Conservation (phyloP, 768 basidiomycete genomes). For the Rhodotorula toruloides region DNA sequence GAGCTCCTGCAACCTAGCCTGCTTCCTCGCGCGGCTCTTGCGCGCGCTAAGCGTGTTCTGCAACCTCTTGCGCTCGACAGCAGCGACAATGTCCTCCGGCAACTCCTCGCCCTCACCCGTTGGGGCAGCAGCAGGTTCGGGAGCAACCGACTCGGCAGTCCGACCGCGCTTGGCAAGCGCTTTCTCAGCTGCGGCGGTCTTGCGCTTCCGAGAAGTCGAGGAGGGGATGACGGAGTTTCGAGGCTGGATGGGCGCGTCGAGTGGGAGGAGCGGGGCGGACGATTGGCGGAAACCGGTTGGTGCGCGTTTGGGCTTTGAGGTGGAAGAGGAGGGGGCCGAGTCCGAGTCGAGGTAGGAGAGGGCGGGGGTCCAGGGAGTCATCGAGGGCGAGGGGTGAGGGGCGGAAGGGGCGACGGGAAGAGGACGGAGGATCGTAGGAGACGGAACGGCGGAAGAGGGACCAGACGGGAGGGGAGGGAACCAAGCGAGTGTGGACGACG, state of each 20-base stretch:
- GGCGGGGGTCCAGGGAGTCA: neutral
- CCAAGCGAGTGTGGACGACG: neutral
- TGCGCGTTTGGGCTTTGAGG: constrained; percentile 1
- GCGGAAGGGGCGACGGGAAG: neutral
- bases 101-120: neutral
- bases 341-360: neutral
- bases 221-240: constrained; percentile 71
- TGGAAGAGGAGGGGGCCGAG: too few relatives aligned
- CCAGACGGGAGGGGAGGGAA: constrained; percentile 20
- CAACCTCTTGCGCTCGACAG: constrained; percentile 68
- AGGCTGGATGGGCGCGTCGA: constrained; percentile 72
- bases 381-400: neutral
- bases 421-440: constrained; percentile 4
- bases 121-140: neutral
- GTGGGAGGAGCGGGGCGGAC: constrained; percentile 50
- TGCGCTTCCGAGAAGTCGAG: constrained; percentile 68
- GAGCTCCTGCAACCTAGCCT: neutral
- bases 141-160: too few relatives aligned
- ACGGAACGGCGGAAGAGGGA: neutral
- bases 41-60: constrained; percentile 81
- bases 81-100: constrained; percentile 46
- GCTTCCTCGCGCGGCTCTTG: constrained; percentile 47
- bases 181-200: constrained; percentile 32
- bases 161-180: constrained; percentile 33
- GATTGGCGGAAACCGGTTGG: constrained; percentile 26